A percentile compares a stretch with the other conserved stretches of the same genome.
Conservation (phyloP, 805 yeast species). For the Kregervanrija fluxuum region DNA sequence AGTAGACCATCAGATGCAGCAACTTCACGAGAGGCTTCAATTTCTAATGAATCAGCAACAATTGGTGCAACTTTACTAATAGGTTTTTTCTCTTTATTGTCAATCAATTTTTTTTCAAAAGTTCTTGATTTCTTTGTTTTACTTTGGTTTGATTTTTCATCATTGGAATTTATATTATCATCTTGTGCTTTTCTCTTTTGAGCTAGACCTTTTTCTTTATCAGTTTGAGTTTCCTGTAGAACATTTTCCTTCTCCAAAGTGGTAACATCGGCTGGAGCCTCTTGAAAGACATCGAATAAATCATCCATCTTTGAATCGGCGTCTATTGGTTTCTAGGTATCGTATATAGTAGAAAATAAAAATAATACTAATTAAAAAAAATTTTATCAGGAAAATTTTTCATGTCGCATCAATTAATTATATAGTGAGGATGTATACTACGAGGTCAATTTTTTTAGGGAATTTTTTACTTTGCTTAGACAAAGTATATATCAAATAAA, state of each 20-base stretch:
- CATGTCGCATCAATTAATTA: too few relatives aligned
- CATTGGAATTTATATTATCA: not conserved
- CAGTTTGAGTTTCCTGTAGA: not conserved
- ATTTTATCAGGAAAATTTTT: too few relatives aligned
- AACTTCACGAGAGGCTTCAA: conserved; percentile 85
- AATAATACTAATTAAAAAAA: too few relatives aligned
- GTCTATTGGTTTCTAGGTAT: not conserved
- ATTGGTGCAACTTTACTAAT: conserved; percentile 44
- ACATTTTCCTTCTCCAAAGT: conserved; percentile 12
- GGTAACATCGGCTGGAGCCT: conserved; percentile 34
- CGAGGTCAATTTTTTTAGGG: too few relatives aligned
- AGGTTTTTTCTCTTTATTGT: conserved; percentile 31
- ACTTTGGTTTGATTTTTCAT: conserved; percentile 13
- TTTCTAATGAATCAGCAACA: conserved; percentile 81
- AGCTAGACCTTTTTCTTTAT: not conserved
- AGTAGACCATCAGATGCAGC: conserved; percentile 71
- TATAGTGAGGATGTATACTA: too few relatives aligned
- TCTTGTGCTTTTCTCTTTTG: conserved; percentile 6
- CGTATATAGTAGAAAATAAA: too few relatives aligned
- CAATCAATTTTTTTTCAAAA: conserved; percentile 24
- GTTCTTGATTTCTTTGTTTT: conserved; percentile 21
- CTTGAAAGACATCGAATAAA: conserved; percentile 56
- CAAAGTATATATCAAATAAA: too few relatives aligned
- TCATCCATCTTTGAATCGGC: conserved; percentile 35
- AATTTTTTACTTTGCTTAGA: too few relatives aligned